Conservation (phyloP, 2,329 filamentous ascomycete species). For the Aureobasidium sp. region DNA sequence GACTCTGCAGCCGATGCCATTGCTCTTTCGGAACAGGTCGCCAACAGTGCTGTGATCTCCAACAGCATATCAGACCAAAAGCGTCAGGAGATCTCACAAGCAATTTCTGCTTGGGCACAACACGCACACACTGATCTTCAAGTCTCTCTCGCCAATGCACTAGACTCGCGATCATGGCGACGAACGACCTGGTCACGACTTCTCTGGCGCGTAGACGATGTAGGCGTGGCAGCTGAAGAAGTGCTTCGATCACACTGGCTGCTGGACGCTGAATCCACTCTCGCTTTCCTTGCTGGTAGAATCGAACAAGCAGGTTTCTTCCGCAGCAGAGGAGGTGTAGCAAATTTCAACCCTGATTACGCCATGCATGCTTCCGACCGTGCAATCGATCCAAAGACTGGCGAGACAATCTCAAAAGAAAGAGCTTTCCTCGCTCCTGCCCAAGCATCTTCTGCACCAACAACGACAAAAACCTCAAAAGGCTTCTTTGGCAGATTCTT, state of each 20-base stretch:
- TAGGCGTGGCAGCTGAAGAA: conserved; percentile 72
- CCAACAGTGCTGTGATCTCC: conserved; percentile 26
- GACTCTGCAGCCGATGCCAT: conserved; percentile 47
- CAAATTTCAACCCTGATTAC: conserved; percentile 14
- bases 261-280: conserved; percentile 65
- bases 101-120: conserved; percentile 67
- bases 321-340: background rate
- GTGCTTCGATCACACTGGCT: conserved; percentile 73
- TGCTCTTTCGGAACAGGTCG: conserved; percentile 39
- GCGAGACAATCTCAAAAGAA: conserved; percentile 21
- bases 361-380: conserved; percentile 11
- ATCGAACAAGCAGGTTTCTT: conserved; percentile 57
- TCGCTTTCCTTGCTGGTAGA: conserved; percentile 76
- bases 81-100: conserved; percentile 47
- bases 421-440: background rate
- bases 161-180: conserved; percentile 68
- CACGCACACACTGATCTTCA: conserved; percentile 76
- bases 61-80: conserved; percentile 37
- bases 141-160: conserved; percentile 68
- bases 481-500: conserved; percentile 12
- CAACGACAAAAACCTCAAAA: conserved; percentile 15
- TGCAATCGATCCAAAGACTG: background rate
- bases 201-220: conserved; percentile 90
- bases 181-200: conserved; percentile 89
- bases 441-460: conserved; percentile 17